A percentile compares a stretch with the other conserved stretches of the same genome.
phyloP scores from a whole-genome alignment of 371 early-diverging fungal genomes.

The Mucor lusitanicus region DNA sequence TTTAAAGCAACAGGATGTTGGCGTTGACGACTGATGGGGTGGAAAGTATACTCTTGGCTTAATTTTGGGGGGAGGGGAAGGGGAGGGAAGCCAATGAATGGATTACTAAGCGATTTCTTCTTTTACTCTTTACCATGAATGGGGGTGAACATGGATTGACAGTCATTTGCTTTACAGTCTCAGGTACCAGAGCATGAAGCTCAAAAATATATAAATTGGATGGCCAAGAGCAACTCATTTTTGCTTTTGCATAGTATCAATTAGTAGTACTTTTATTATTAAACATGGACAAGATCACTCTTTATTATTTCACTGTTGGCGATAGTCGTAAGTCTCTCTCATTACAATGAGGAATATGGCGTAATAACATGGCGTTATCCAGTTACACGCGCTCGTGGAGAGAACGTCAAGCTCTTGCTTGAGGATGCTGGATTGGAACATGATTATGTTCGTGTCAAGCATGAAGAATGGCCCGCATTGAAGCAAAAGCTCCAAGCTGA shows the following conservation, averaged over 20 bases:
- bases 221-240: background rate
- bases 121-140: no score
- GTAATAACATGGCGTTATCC: background rate
- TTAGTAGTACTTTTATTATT: background rate
- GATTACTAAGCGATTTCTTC: no score
- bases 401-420: slow-evolving; percentile 22
- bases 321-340: slow-evolving; percentile 1
- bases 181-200: no score
- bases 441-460: slow-evolving; percentile 19
- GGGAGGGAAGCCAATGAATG: no score
- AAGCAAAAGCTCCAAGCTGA: slow-evolving; percentile 12
- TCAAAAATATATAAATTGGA: background rate
- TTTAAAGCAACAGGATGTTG: no score
- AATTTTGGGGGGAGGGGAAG: no score
- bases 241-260: background rate
- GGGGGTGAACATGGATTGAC: no score
- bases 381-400: slow-evolving; percentile 23
- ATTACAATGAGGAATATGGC: background rate
- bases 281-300: slow-evolving; percentile 15
- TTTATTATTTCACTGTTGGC: slow-evolving; percentile 7
- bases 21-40: no score
- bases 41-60: no score
- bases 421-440: slow-evolving; percentile 26
- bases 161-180: no score
- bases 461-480: background rate